Evolutionary conservation across 805 yeast genomes (phyloP).

Genomic region (Kluyveromyces dobzhanskii): DNA sequence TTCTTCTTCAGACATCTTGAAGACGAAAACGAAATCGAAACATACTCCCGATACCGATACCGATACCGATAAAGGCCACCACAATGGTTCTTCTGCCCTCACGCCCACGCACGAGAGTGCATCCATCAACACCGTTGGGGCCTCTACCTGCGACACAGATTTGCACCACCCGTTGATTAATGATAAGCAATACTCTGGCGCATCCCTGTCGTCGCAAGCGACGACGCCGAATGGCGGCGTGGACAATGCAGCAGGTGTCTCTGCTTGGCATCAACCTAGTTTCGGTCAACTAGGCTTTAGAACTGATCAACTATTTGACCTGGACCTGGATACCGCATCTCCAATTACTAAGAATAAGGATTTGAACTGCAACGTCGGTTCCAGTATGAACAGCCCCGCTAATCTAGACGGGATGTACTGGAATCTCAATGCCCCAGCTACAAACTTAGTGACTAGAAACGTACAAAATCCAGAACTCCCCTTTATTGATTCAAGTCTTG

Average conservation of each 20-base stretch:
- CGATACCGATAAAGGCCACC: too few relatives aligned
- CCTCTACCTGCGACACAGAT: background rate
- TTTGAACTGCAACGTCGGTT: slow-evolving; percentile 1
- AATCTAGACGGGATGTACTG: slow-evolving; percentile 1
- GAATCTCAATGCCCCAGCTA: slow-evolving; percentile 1
- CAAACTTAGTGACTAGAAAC: background rate
- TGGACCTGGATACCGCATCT: background rate
- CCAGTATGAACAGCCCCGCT: background rate
- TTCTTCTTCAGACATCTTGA: background rate
- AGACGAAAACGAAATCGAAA: background rate
- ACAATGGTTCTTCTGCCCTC: background rate
- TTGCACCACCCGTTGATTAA: background rate
- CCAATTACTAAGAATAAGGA: slow-evolving; percentile 4
- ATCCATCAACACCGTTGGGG: background rate
- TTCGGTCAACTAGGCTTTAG: slow-evolving; percentile 16
- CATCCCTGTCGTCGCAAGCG: background rate
- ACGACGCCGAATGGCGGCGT: background rate
- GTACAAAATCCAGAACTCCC: slow-evolving; percentile 5
- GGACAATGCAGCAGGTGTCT: background rate
- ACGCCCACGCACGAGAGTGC: background rate
- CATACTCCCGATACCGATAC: too few relatives aligned
- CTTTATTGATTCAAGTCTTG: slow-evolving; percentile 23
- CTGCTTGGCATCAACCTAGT: slow-evolving; percentile 10
- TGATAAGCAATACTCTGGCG: background rate
- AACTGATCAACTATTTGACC: slow-evolving; percentile 5